Base-by-base conservation (phyloP, 2,329 filamentous ascomycete genomes). In the Lecanicillium sp. region DNA sequence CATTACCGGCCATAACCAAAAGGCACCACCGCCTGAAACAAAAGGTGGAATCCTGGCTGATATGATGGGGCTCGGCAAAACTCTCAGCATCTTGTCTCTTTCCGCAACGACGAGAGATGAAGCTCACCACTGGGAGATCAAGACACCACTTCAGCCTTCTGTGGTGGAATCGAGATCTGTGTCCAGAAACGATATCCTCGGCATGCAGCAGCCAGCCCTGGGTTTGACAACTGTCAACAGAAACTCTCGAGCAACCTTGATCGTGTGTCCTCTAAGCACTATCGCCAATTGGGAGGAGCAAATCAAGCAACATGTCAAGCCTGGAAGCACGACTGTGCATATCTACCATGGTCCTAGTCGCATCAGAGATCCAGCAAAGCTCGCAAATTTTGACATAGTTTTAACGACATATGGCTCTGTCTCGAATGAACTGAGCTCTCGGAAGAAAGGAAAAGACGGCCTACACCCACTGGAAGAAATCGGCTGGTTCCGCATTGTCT, bases 271-370 rank as follows among this genome's bases (percentile, higher is more conserved):
- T 1, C 75, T 96, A 3, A 95, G 88, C 59, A 93, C 91, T 0
- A 83, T 97, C 50, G 84, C 86, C 21, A 98, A 97, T 60, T 98
- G 93, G 93, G 86, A 91, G 58, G 83, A 90, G 56, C 93, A 98
- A 65, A 87, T 97, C 52, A 85, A 85, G 58, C 78, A 86, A 50
- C 93, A 98, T 64, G 72, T 95, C 38, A 74, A 77, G 42, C 73
- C 78, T 1, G 76, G 73, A 1, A 69, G 77, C 7, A 61, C 97
- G 15, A 83, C 72, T 1, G 88, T 81, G 59, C 88, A 93, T 61
- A 79, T 93, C 47, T 97, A 96, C 55, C 93, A 98, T 62, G 93
- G 93, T 3, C 72, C 81, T 0, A 84, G 81, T 56, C 81, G 93
- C 6, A 83, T 79, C 53, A 86, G 83, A 52, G 81, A 90, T 54